These are phyloP conservation scores for Lathyrus aphaca DNA, from an alignment of 306 rosid species.

Conservation along the genomic window DNA sequence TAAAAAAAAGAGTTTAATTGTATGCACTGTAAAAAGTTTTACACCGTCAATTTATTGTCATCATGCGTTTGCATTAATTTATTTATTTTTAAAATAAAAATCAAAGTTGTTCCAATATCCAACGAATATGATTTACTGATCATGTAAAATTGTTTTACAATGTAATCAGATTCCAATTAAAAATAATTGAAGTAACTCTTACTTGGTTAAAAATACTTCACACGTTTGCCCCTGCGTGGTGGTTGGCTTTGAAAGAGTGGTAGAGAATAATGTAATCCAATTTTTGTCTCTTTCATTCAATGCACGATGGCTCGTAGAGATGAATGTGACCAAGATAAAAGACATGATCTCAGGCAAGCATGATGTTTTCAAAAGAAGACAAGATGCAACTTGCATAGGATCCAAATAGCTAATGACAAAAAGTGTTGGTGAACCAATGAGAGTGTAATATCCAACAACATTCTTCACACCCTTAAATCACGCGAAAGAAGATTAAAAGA, in stretches of 20 bases:
- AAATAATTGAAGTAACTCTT: no score
- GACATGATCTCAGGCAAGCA: not conserved
- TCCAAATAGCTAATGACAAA: conserved; percentile 43
- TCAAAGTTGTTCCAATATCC: no score
- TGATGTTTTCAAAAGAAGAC: conserved; percentile 23
- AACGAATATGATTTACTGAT: no score
- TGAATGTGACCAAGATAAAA: not conserved
- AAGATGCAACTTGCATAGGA: conserved; percentile 28
- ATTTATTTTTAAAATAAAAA: no score
- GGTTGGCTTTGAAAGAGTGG: not conserved
- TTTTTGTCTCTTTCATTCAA: conserved; percentile 1
- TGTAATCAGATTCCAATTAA: no score
- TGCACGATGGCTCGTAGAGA: conserved; percentile 24
- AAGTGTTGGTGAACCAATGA: conserved; percentile 20
- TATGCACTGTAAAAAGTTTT: no score
- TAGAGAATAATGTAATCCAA: not conserved
- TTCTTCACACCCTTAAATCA: conserved; percentile 43
- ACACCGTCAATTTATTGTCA: no score
- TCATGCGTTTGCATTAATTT: no score
- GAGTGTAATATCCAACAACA: conserved; percentile 9
- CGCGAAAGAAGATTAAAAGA: conserved; percentile 37
- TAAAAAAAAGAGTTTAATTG: no score
- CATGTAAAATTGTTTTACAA: no score
- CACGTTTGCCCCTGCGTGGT: not conserved
- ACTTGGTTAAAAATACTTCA: conserved; percentile 7